Evolutionary conservation across 352 stramenopile species (phyloP).

Genomic region (Phytopythium helicoides): DNA sequence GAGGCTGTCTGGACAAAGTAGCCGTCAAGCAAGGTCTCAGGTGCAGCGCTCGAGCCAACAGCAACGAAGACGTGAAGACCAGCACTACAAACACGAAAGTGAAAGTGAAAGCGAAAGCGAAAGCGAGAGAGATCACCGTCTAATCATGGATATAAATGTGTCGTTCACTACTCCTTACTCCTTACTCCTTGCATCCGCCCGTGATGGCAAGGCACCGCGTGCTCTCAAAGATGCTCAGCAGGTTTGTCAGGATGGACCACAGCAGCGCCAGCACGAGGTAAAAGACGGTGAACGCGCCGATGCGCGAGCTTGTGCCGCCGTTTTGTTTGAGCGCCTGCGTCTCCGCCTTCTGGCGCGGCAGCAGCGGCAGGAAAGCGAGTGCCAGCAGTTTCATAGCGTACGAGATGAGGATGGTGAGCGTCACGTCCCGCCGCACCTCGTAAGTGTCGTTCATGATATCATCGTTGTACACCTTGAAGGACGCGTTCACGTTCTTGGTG

Average conservation of each 20-base stretch:
- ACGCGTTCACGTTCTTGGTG: conserved; percentile 48
- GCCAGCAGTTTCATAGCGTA: conserved; percentile 53
- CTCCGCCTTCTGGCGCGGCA: conserved; percentile 18
- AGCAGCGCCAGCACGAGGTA: conserved; percentile 40
- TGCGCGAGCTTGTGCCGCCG: conserved; percentile 34
- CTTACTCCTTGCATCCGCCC: conserved; percentile 38
- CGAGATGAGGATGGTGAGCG: conserved; percentile 51
- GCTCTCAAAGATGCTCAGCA: conserved; percentile 45
- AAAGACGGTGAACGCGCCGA: conserved; percentile 34
- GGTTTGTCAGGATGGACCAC: conserved; percentile 43
- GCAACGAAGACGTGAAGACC: no score
- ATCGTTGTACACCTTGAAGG: conserved; percentile 44
- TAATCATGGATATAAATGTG: conserved; percentile 31
- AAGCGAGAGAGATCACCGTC: conserved; percentile 36
- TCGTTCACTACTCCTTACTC: no score
- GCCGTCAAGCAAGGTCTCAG: no score
- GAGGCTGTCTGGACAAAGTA: no score
- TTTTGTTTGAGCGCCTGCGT: conserved; percentile 38
- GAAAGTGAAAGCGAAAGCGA: no score
- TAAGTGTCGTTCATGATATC: conserved; percentile 43
- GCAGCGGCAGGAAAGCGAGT: no score
- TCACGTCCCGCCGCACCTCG: conserved; percentile 49
- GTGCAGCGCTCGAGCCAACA: no score
- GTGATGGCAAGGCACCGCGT: conserved; percentile 53
- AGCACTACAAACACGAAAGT: no score